Evolutionary conservation across 768 basidiomycete genomes (phyloP), one percentile per base, ranked within the genome.

Genomic region (Trametes punicea): DNA sequence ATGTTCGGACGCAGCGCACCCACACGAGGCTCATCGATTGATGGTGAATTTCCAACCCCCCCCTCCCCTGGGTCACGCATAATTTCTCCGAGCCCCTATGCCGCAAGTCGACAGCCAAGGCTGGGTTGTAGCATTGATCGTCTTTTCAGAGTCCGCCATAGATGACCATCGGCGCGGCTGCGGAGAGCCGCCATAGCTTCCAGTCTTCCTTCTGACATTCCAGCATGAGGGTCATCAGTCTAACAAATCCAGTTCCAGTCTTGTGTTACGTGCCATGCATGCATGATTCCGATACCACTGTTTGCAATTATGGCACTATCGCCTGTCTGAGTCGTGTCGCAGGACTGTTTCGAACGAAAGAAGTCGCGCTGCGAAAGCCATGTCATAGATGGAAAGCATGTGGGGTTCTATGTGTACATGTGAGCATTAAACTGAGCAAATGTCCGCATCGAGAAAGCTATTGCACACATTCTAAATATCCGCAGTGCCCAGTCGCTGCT

Each of bases 361-460:
- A 26, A 3, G 18, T 44, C 42, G 42, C 42, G n/a, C 9, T 26
- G 11, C 42, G 42, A 44, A 15, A 44, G n/a, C 21, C 11, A 21
- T 44, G 42, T 8, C 26, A 44, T 44, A 26, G 42, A 25, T 5
- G 20, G 44, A 39, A 36, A 26, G 42, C 52, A 54, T 54, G 44
- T 7, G 34, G 33, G 10, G 31, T 29, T 54, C 27, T 54, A 39
- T 46, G 30, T 34, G 40, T 45, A 46, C 40, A 53, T 27, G 44
- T 53, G 51, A 21, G 34, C 10, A 45, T 46, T 3, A 36, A 9
- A 15, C 15, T 6, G 42, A 45, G 36, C 41, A n/a, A 45, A 45
- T 27, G 51, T 53, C 51, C 44, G 31, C 51, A 53, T 33, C 42
- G n/a, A 54, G 34, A 38, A 46, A 20, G 33, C 34, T 46, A 54